Conservation (phyloP, 306 rosid species). For the Hippophae rhamnoides region DNA sequence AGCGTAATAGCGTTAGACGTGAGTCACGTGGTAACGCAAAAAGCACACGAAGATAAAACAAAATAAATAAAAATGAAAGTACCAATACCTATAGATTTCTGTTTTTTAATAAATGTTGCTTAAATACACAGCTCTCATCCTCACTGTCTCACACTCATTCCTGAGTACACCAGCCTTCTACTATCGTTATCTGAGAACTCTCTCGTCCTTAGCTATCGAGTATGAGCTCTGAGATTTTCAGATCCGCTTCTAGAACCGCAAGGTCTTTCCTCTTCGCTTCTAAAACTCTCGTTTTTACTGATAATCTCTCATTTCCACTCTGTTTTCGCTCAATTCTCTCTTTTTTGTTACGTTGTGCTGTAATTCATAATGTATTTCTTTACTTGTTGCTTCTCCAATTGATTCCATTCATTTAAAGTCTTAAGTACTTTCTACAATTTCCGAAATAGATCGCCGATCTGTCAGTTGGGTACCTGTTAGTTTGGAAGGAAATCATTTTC, state of each 20-base stretch:
- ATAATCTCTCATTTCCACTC: constrained; percentile 16
- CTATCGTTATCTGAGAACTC: background rate
- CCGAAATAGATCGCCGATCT: constrained; percentile 13
- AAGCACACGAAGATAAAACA: too few species aligned
- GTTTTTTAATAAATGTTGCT: too few species aligned
- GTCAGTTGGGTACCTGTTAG: constrained; percentile 5
- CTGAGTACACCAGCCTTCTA: background rate
- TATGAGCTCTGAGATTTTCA: constrained; percentile 59
- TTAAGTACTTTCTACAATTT: background rate
- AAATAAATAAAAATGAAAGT: too few species aligned
- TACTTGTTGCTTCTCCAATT: background rate
- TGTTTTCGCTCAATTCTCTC: background rate
- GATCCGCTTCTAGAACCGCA: constrained; percentile 64
- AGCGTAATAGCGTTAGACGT: too few species aligned
- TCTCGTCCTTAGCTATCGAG: background rate
- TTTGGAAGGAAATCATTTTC: too few species aligned
- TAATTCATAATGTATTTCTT: background rate
- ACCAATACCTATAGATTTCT: too few species aligned
- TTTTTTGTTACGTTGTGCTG: background rate
- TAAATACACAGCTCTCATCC: too few species aligned
- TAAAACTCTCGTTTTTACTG: constrained; percentile 46
- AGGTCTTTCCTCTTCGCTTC: constrained; percentile 70
- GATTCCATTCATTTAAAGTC: background rate
- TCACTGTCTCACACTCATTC: background rate
- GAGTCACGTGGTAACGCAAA: too few species aligned